Evolutionary conservation across 768 basidiomycete species (phyloP), one percentile per base, ranked within the genome.

Genomic region (Xerocomus spinulosus): DNA sequence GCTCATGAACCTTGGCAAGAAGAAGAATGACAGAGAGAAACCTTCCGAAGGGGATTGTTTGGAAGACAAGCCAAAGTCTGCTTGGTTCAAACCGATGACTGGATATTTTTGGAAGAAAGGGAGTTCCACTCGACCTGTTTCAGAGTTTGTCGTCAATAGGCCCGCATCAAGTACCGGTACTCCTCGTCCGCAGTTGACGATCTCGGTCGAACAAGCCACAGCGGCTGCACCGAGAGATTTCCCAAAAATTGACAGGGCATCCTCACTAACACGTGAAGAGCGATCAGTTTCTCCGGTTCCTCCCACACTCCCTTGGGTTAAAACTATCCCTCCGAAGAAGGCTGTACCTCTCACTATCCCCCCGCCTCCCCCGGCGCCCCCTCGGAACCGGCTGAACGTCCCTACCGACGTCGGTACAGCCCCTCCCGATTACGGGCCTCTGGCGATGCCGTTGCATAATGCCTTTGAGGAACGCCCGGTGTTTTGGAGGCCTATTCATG

Each of bases 1-100:
- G 61, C 57, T 78, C 20, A 68, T 72, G 62, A 70, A 74, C 20
- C 53, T 78, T 45, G 73, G 77, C 10, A 70, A 70, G 53, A 77
- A 70, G 58, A 67, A 68, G 18, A 45, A 52, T 34, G 64, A 62
- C 1, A 66, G 62, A 29, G 69, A 73, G 44, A 60, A 46, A 6
- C 51, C 54, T 6, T 33, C 47, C 13, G 44, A 38, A 28, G 45
- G 48, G 20, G 43, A 42, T 20, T 45, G 43, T 36, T 68, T 70
- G 14, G 69, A 68, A 33, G 49, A 56, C 30, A 55, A 59, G 29
- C 42, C 63, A 33, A 59, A 45, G 42, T 46, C 54, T 5, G 23
- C 32, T 28, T 76, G 73, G 76, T 67, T 72, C 51, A 64, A 64
- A 33, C 70, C 67, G 13, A 49, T 76, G 49, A 53, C 59, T 5